Percentiles rank a stretch among this genome's conserved stretches.
Evolutionary conservation across 306 rosid species (phyloP).

Genomic region (Herpetospermum pedunculosum): DNA sequence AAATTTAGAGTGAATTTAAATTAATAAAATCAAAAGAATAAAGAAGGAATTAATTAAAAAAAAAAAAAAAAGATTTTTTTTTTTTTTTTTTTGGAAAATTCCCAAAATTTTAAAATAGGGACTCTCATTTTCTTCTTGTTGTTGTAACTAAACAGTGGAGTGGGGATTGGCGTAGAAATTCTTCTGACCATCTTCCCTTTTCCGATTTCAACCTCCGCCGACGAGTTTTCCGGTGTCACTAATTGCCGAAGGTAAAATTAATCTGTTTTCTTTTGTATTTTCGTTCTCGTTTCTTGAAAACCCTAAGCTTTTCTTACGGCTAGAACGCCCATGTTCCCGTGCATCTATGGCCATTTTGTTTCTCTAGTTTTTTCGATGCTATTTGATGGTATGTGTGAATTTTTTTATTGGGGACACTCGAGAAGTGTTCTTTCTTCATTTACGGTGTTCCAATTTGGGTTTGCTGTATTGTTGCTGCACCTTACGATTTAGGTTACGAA

Average conservation of each 20-base stretch:
- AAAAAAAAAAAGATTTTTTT: too few relatives aligned
- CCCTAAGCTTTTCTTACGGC: background rate
- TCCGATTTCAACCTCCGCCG: background rate
- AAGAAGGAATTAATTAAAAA: too few relatives aligned
- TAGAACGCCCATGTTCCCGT: background rate
- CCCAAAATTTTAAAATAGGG: background rate
- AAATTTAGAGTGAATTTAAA: too few relatives aligned
- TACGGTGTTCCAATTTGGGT: background rate
- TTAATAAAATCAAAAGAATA: too few relatives aligned
- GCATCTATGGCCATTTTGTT: background rate
- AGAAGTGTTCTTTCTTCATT: background rate
- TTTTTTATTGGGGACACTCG: background rate
- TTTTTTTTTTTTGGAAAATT: too few relatives aligned
- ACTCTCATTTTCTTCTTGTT: background rate
- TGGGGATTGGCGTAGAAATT: background rate
- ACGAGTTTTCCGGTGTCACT: background rate
- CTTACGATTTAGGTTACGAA: constrained; percentile 5
- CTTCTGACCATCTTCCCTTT: background rate
- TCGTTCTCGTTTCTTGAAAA: background rate
- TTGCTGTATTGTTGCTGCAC: background rate
- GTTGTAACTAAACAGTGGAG: background rate
- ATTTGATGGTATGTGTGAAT: background rate
- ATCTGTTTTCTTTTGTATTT: too few relatives aligned
- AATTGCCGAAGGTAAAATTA: background rate
- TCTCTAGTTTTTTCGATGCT: background rate